These are phyloP conservation scores for Paecilomyces variotii DNA, from an alignment of 2,329 filamentous ascomycete species.

Conservation along the genomic window DNA sequence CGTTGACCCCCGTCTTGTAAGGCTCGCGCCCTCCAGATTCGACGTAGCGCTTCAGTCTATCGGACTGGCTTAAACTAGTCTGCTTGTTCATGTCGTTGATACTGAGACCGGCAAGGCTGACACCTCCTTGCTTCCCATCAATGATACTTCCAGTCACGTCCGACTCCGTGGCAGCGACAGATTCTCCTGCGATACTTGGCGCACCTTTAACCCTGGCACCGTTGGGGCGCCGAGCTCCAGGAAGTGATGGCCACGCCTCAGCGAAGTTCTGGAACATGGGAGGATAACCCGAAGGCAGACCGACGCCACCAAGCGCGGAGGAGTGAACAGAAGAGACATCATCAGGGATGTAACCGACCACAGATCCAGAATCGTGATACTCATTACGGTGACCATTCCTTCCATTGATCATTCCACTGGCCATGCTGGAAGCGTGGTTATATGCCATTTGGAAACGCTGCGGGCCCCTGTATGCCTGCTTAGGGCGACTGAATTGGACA, in stretches of 20 bases:
- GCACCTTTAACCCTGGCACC: slow-evolving; percentile 60
- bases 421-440: slow-evolving; percentile 56
- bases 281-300: slow-evolving; percentile 75
- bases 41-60: slow-evolving; percentile 89
- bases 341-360: slow-evolving; percentile 92
- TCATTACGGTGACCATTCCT: slow-evolving; percentile 44
- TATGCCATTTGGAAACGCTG: slow-evolving; percentile 80
- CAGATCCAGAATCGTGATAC: slow-evolving; percentile 70
- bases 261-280: slow-evolving; percentile 94
- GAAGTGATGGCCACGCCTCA: slow-evolving; percentile 80
- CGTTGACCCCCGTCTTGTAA: slow-evolving; percentile 43
- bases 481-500: slow-evolving; percentile 88
- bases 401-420: slow-evolving; percentile 45
- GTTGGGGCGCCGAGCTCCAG: slow-evolving; percentile 56
- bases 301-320: slow-evolving; percentile 77
- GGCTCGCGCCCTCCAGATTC: slow-evolving; percentile 67
- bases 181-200: slow-evolving; percentile 81
- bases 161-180: slow-evolving; percentile 82
- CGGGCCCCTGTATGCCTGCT: slow-evolving; percentile 81
- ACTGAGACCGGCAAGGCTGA: slow-evolving; percentile 77
- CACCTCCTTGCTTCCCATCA: slow-evolving; percentile 75
- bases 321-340: slow-evolving; percentile 95
- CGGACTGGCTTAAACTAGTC: slow-evolving; percentile 69
- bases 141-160: slow-evolving; percentile 74
- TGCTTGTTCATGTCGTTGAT: slow-evolving; percentile 64